These are phyloP conservation scores for Rhodotorula diobovata DNA, from an alignment of 768 basidiomycete genomes.

Conservation along the genomic window DNA sequence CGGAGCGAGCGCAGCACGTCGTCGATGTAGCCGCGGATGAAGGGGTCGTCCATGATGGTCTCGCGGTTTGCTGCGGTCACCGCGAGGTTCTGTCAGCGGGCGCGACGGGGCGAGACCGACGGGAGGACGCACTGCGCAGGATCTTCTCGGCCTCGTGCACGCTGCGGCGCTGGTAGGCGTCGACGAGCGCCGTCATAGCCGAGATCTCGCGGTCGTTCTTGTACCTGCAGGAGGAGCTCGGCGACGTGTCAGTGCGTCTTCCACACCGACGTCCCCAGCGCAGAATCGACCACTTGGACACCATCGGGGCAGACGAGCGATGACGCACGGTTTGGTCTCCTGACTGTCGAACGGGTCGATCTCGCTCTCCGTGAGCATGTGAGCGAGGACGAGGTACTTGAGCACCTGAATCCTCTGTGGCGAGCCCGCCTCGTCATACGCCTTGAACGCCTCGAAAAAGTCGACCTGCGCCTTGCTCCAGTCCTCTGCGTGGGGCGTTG, in stretches of 20 bases:
- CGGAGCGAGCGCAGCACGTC: constrained; percentile 89
- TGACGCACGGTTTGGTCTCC: constrained; percentile 85
- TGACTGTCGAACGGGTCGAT: constrained; percentile 99
- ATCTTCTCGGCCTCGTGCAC: constrained; percentile 98
- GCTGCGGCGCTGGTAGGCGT: constrained; percentile 92
- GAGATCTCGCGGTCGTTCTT: constrained; percentile 94
- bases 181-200: constrained; percentile 95
- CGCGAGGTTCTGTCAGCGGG: background rate
- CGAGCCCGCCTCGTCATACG: constrained; percentile 96
- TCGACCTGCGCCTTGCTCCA: constrained; percentile 97
- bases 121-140: constrained; percentile 60
- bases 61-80: constrained; percentile 74
- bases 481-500: constrained; percentile 58
- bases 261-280: no score
- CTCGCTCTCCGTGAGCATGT: constrained; percentile 96
- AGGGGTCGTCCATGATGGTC: constrained; percentile 92
- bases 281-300: no score
- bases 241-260: background rate
- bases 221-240: constrained; percentile 61
- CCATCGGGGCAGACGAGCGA: no score
- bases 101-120: background rate
- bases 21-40: constrained; percentile 92
- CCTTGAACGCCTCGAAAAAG: constrained; percentile 97
- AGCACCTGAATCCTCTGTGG: constrained; percentile 95
- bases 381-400: constrained; percentile 94